These are phyloP conservation scores for Thalassiosira hispida DNA, from an alignment of 352 stramenopile genomes.

Conservation along the genomic window DNA sequence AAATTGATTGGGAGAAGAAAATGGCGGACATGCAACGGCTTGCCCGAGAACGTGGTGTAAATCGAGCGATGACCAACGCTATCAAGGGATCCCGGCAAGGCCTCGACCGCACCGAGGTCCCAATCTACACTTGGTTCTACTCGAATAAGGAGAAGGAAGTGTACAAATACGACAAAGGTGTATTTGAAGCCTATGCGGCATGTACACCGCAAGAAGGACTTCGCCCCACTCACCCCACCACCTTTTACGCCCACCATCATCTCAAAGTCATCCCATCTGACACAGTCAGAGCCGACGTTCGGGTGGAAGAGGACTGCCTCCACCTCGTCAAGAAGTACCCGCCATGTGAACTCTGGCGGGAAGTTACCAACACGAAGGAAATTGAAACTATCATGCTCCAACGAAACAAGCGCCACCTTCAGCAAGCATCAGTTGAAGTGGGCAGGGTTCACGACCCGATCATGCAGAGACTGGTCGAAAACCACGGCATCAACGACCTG, in stretches of 20 bases:
- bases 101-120: background rate
- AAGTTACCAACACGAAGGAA: background rate
- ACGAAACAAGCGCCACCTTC: background rate
- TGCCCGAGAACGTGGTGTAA: background rate
- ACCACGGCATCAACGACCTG: background rate
- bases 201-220: background rate
- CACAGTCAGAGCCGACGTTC: background rate
- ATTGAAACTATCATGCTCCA: background rate
- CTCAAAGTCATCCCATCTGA: slow-evolving; percentile 10
- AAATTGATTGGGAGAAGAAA: slow-evolving; percentile 29
- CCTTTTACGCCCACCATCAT: slow-evolving; percentile 2
- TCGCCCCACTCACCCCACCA: background rate
- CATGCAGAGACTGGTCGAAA: background rate
- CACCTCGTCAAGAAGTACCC: background rate
- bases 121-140: slow-evolving; percentile 13
- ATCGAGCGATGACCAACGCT: background rate
- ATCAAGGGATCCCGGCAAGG: background rate
- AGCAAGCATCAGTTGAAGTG: background rate
- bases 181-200: background rate
- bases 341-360: background rate
- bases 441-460: background rate
- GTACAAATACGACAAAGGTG: background rate
- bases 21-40: slow-evolving; percentile 1
- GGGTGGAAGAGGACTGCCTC: background rate
- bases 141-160: background rate